A percentile compares a stretch with the other conserved stretches of the same genome.
Evolutionary conservation across 2,329 filamentous ascomycete species (phyloP).

Genomic region (Fusarium xylarioides): DNA sequence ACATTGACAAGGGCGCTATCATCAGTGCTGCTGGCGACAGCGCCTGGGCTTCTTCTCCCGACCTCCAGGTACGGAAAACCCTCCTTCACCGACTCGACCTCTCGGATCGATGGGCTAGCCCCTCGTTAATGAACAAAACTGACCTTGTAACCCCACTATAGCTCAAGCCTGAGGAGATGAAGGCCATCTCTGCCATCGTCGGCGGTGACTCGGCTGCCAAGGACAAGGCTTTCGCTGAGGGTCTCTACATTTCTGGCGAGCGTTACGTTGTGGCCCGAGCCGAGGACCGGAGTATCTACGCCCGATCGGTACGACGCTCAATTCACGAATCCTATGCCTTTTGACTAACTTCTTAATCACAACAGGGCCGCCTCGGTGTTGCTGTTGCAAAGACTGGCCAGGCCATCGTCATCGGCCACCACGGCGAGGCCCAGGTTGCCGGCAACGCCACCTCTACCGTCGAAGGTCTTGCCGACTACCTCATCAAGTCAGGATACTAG

Average conservation of each 20-base stretch:
- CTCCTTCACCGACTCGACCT: neutral
- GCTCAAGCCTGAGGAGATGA: constrained; percentile 64
- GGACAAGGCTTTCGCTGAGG: constrained; percentile 75
- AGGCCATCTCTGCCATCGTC: constrained; percentile 64
- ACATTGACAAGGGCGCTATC: constrained; percentile 86
- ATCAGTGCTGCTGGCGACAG: constrained; percentile 83
- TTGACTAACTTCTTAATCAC: neutral
- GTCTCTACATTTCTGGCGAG: constrained; percentile 78
- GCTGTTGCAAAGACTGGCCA: constrained; percentile 87
- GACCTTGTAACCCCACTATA: constrained; percentile 29
- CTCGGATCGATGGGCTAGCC: neutral
- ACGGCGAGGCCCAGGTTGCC: constrained; percentile 77
- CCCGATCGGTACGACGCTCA: constrained; percentile 74
- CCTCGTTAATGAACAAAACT: constrained; percentile 7
- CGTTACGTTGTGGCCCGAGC: constrained; percentile 81
- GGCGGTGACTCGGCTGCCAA: constrained; percentile 56
- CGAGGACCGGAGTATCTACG: constrained; percentile 83
- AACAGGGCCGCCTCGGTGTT: constrained; percentile 78
- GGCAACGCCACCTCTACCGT: constrained; percentile 81
- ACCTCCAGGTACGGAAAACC: constrained; percentile 72
- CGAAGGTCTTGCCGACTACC: constrained; percentile 87
- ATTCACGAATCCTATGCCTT: neutral
- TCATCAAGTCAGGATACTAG: constrained; percentile 82
- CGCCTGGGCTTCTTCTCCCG: constrained; percentile 76
- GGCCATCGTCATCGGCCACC: constrained; percentile 88